phyloP scores from a whole-genome alignment of 768 basidiomycete species.

The Tricholoma matsutake region DNA sequence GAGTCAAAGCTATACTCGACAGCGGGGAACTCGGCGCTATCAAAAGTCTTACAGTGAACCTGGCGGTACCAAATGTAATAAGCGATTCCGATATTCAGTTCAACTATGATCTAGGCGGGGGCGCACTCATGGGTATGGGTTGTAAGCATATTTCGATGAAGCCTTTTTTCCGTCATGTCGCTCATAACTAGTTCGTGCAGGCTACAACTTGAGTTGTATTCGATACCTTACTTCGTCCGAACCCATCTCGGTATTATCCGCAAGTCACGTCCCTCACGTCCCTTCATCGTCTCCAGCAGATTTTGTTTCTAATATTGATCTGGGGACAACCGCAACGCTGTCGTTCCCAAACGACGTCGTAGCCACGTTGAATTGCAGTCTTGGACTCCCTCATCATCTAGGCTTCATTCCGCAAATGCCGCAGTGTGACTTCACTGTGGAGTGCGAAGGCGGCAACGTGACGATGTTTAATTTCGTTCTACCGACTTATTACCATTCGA shows the following conservation, averaged over 20 bases:
- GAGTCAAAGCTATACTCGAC: constrained; percentile 50
- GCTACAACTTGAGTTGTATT: constrained; percentile 42
- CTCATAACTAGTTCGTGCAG: constrained; percentile 20
- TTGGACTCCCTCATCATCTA: constrained; percentile 21
- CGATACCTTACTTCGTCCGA: constrained; percentile 42
- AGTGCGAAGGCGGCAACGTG: constrained; percentile 42
- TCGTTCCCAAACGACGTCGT: constrained; percentile 28
- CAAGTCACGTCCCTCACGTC: constrained; percentile 25
- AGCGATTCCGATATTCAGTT: constrained; percentile 43
- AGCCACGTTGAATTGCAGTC: constrained; percentile 31
- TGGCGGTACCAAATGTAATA: constrained; percentile 30
- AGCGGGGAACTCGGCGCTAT: constrained; percentile 52
- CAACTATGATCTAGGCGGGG: constrained; percentile 53
- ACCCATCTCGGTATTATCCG: constrained; percentile 38
- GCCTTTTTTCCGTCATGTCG: not conserved
- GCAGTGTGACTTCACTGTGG: constrained; percentile 28
- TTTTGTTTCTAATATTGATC: constrained; percentile 24
- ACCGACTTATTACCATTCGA: constrained; percentile 34
- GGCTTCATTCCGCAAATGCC: constrained; percentile 36
- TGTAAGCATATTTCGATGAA: constrained; percentile 27
- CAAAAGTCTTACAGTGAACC: constrained; percentile 35
- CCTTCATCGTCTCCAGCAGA: constrained; percentile 22
- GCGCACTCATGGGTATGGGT: constrained; percentile 61
- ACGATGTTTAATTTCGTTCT: constrained; percentile 21
- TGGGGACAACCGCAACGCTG: constrained; percentile 23